These are phyloP conservation scores for Clavispora asparagi DNA, from an alignment of 805 yeast species.

Conservation along the genomic window DNA sequence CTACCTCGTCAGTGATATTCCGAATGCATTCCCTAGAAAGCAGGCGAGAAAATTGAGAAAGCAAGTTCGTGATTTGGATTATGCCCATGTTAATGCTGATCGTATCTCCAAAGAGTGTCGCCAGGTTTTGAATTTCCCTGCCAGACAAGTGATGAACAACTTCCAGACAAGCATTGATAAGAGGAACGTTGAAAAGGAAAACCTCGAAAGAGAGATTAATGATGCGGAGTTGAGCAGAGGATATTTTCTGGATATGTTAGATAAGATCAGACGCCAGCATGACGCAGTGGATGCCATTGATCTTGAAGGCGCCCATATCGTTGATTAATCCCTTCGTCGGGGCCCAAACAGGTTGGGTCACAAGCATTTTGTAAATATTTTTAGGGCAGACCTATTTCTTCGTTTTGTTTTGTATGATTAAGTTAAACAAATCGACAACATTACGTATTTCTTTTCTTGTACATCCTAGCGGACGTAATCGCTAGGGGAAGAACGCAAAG, in stretches of 20 bases:
- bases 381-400: slow-evolving; percentile 1
- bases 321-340: slow-evolving; percentile 22
- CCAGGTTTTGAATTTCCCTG: slow-evolving; percentile 74
- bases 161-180: slow-evolving; percentile 64
- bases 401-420: slow-evolving; percentile 1
- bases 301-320: slow-evolving; percentile 37
- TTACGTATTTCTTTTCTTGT: slow-evolving; percentile 14
- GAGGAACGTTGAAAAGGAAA: slow-evolving; percentile 52
- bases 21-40: slow-evolving; percentile 83
- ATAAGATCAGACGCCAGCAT: slow-evolving; percentile 41
- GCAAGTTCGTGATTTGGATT: slow-evolving; percentile 65
- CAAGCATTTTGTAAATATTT: background rate
- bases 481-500: slow-evolving; percentile 23
- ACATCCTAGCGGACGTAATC: slow-evolving; percentile 21
- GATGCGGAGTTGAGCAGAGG: slow-evolving; percentile 51
- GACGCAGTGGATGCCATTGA: slow-evolving; percentile 38
- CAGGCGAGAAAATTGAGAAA: slow-evolving; percentile 64
- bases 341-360: background rate
- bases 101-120: slow-evolving; percentile 80
- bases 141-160: slow-evolving; percentile 70
- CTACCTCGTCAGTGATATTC: slow-evolving; percentile 74
- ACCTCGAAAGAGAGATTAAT: slow-evolving; percentile 45
- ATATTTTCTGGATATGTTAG: slow-evolving; percentile 49
- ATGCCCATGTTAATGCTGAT: slow-evolving; percentile 70
- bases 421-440: background rate